A percentile compares a stretch with the other conserved stretches of the same genome.
Evolutionary conservation across 1,139 yeast genomes (phyloP).

Genomic region (Candida gigantensis): DNA sequence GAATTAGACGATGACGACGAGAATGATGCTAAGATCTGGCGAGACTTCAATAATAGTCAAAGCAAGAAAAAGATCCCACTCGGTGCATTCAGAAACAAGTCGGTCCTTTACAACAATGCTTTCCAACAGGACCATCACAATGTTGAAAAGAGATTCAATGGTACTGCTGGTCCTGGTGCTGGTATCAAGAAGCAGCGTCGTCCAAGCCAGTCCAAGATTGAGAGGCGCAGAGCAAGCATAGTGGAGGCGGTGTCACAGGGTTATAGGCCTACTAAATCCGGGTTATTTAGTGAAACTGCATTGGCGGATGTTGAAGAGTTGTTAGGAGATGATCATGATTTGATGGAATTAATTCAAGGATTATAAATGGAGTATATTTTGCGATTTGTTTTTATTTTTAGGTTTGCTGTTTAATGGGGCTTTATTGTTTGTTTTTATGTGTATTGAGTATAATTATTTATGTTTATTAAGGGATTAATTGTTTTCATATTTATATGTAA

Average conservation of each 20-base stretch:
- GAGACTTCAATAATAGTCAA: slow-evolving; percentile 50
- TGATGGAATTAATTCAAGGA: slow-evolving; percentile 49
- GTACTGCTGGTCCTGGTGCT: too few species aligned
- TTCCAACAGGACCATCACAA: slow-evolving; percentile 18
- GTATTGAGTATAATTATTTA: background rate
- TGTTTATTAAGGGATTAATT: too few species aligned
- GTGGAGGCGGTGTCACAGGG: slow-evolving; percentile 79
- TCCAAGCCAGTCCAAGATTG: slow-evolving; percentile 26
- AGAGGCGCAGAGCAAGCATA: slow-evolving; percentile 58
- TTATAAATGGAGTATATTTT: slow-evolving; percentile 20
- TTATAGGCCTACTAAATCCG: slow-evolving; percentile 68
- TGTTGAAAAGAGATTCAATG: background rate
- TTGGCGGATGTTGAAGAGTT: slow-evolving; percentile 70
- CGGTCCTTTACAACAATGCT: slow-evolving; percentile 34
- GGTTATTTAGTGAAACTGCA: slow-evolving; percentile 72
- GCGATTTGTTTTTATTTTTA: background rate
- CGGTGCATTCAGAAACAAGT: slow-evolving; percentile 87
- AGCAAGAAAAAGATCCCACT: slow-evolving; percentile 70
- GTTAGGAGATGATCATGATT: slow-evolving; percentile 47
- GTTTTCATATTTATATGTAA: too few species aligned
- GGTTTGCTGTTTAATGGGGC: background rate
- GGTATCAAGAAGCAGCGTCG: background rate
- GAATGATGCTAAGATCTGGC: slow-evolving; percentile 52
- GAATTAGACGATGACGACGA: slow-evolving; percentile 82
- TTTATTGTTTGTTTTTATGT: background rate